These are phyloP conservation scores for Fusarium sp. DNA, from an alignment of 2,329 filamentous ascomycete genomes.

Conservation along the genomic window DNA sequence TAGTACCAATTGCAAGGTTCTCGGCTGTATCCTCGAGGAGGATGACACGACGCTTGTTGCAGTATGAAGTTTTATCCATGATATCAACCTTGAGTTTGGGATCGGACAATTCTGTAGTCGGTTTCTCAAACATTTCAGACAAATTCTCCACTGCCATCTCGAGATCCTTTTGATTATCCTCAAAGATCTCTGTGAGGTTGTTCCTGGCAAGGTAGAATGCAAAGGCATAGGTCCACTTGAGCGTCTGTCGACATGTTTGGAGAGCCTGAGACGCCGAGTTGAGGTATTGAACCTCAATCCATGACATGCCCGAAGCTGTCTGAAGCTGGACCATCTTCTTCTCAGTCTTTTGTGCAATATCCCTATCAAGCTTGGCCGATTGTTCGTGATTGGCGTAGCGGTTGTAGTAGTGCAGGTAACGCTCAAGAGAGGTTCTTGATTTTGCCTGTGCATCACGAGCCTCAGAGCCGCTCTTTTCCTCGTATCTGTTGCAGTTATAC, in stretches of 20 bases:
- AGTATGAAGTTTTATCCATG: conserved; percentile 98
- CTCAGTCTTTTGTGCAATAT: conserved; percentile 95
- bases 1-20: conserved; percentile 83
- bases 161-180: conserved; percentile 97
- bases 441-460: conserved; percentile 92
- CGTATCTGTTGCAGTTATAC: conserved; percentile 99
- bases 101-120: conserved; percentile 83
- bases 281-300: conserved; percentile 99
- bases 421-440: conserved; percentile 88
- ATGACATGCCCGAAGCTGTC: conserved; percentile 93
- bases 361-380: conserved; percentile 94
- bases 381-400: conserved; percentile 99
- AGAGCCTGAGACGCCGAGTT: conserved; percentile 92
- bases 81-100: conserved; percentile 97
- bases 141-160: conserved; percentile 97
- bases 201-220: conserved; percentile 97
- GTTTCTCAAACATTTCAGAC: conserved; percentile 99
- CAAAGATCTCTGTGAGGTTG: conserved; percentile 96
- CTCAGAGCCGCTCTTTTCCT: conserved; percentile 93
- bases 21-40: conserved; percentile 92
- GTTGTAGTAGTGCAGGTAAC: conserved; percentile 99
- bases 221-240: conserved; percentile 99
- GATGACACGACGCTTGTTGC: conserved; percentile 90
- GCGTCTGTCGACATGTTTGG: conserved; percentile 95
- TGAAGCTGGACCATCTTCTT: conserved; percentile 99